These are phyloP conservation scores for Plasmodium relictum DNA, from an alignment of 169 alveolate species.

Conservation along the genomic window DNA sequence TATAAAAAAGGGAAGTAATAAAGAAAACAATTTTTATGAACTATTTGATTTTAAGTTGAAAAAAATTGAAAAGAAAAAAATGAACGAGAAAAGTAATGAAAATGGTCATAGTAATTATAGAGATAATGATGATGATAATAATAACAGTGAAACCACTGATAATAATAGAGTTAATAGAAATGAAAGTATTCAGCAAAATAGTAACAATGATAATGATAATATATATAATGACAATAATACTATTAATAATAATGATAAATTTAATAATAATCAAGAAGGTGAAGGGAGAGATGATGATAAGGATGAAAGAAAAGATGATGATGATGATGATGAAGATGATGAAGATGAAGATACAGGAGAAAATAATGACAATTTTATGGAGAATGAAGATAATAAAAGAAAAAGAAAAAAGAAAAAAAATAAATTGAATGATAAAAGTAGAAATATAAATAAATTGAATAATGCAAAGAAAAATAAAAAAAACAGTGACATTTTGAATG, in stretches of 20 bases:
- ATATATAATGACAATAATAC: neutral
- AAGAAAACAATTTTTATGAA: neutral
- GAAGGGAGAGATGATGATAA: slow-evolving; percentile 1
- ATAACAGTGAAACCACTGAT: neutral
- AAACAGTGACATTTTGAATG: neutral
- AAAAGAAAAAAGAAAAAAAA: slow-evolving; percentile 26
- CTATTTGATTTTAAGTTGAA: neutral
- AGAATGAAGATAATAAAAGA: slow-evolving; percentile 8
- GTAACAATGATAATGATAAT: neutral
- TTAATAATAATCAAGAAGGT: neutral
- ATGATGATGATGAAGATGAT: slow-evolving; percentile 17
- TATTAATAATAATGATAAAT: neutral
- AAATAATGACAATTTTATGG: slow-evolving; percentile 19
- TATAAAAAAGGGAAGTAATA: neutral
- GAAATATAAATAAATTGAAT: slow-evolving; percentile 40
- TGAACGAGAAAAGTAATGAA: too few relatives aligned
- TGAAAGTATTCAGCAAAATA: neutral
- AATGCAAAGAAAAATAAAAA: slow-evolving; percentile 16
- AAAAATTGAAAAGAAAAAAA: neutral
- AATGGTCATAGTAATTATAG: neutral
- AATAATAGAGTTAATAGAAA: neutral
- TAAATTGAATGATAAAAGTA: slow-evolving; percentile 49
- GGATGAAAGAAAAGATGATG: slow-evolving; percentile 9
- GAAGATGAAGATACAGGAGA: neutral
- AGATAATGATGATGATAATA: neutral